Conservation (phyloP, 371 early-diverging fungal genomes). For the Mortierella sp. region DNA sequence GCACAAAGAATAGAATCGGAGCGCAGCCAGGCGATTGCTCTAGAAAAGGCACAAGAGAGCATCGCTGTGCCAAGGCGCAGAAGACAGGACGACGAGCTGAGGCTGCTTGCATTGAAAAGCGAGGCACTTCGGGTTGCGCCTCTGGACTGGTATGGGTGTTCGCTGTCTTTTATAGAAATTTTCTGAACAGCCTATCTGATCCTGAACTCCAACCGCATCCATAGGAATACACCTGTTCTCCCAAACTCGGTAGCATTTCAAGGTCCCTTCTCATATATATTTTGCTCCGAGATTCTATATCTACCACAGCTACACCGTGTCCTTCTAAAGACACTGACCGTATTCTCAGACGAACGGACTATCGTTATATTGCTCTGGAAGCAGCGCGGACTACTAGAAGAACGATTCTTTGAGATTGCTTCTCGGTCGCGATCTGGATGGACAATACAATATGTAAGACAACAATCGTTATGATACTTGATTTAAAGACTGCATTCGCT, state of each 20-base stretch:
- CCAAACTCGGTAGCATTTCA: conserved; percentile 20
- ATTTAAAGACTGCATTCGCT: too few species aligned
- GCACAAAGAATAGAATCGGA: conserved; percentile 15
- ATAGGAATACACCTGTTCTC: conserved; percentile 29
- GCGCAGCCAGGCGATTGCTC: conserved; percentile 2
- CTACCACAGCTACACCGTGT: conserved; percentile 49
- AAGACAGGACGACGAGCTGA: too few species aligned
- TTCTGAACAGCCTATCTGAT: too few species aligned
- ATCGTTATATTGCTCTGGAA: conserved; percentile 54
- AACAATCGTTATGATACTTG: too few species aligned
- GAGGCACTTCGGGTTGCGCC: conserved; percentile 24
- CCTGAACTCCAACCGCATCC: too few species aligned
- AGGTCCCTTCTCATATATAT: conserved; percentile 51
- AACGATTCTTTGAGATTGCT: conserved; percentile 50
- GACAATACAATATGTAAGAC: conserved; percentile 25
- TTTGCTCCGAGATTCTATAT: conserved; percentile 60
- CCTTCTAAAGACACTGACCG: conserved; percentile 50
- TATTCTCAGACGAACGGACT: conserved; percentile 41
- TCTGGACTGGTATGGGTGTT: conserved; percentile 37
- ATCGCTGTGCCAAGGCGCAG: not conserved
- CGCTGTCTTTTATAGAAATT: too few species aligned
- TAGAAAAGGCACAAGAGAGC: not conserved
- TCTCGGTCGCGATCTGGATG: conserved; percentile 24
- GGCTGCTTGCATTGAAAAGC: conserved; percentile 11
- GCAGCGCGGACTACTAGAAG: conserved; percentile 57